Evolutionary conservation across 2,329 filamentous ascomycete species (phyloP).

Genomic region (Trichoderma hamatum): DNA sequence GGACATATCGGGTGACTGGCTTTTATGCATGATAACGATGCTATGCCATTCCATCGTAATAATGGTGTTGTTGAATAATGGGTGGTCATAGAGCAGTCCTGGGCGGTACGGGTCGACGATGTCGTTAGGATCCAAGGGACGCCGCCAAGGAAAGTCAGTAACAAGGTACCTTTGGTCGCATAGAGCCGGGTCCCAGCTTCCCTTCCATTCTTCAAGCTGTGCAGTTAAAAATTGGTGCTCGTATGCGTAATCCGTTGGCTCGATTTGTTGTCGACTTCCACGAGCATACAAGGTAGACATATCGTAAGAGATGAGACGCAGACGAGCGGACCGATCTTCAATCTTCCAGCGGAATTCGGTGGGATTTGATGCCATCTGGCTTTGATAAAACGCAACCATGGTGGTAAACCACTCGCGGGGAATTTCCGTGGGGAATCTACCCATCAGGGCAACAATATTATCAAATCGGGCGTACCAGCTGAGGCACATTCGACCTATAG

Average conservation of each 20-base stretch:
- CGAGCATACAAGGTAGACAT: constrained; percentile 77
- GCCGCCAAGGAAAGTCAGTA: constrained; percentile 61
- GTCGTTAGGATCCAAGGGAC: constrained; percentile 59
- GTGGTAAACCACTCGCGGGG: constrained; percentile 76
- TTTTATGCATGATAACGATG: constrained; percentile 77
- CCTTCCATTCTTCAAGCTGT: constrained; percentile 54
- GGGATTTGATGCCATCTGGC: constrained; percentile 62
- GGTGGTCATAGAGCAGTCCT: constrained; percentile 69
- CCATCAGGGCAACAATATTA: constrained; percentile 79
- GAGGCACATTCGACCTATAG: constrained; percentile 72
- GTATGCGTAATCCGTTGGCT: constrained; percentile 63
- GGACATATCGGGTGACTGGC: constrained; percentile 65
- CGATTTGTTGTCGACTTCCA: constrained; percentile 65
- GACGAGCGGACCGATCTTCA: constrained; percentile 65
- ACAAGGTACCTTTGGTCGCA: constrained; percentile 65
- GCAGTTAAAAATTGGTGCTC: constrained; percentile 61
- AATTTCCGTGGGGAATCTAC: constrained; percentile 73
- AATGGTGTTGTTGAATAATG: constrained; percentile 74
- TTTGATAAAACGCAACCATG: constrained; percentile 64
- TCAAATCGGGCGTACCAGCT: constrained; percentile 94
- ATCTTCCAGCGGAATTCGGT: constrained; percentile 66
- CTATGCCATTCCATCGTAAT: constrained; percentile 77
- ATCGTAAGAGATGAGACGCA: constrained; percentile 76
- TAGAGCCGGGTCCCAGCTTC: constrained; percentile 63
- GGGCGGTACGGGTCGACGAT: constrained; percentile 75